Evolutionary conservation across 2,329 filamentous ascomycete genomes (phyloP), one percentile per base, ranked within the genome.

Genomic region (Monosporascus sp.): DNA sequence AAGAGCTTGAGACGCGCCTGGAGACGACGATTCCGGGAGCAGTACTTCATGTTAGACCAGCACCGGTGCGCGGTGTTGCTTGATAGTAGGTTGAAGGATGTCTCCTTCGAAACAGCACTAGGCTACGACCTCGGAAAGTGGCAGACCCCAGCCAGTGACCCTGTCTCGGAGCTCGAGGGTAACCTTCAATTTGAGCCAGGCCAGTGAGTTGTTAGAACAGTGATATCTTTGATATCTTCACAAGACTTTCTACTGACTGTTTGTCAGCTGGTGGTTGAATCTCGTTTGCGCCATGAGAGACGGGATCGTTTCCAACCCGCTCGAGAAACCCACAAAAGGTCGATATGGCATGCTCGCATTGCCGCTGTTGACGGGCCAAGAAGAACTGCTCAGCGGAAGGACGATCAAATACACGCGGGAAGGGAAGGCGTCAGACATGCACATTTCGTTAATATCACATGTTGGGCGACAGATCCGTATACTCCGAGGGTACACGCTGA

Each of bases 201-300:
- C 53, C 69, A 78, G 78, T 82, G 65, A 69, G 77, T 66, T 27
- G 20, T 27, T 27, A 24, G 17, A 24, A 27, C 24, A 27, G 6
- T 26, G 14, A 22, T 31, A 26, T 26, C 8, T 2, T 19, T n/a
- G 14, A 22, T 31, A 26, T 17, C 26, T 17, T 27, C n/a, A 7
- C 11, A 46, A 8, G 16, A n/a, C 11, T 3, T 16, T 2, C 51
- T 49, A 50, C 66, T 67, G 50, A 68, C 45, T 7, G 8, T n/a
- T n/a, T 20, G 16, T 9, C 51, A 84, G 81, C 52, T 85, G 78
- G 81, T 84, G 80, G 79, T 64, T 81, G 19, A 79, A 81, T 51
- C 69, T 82, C 35, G 74, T 78, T 37, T 82, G 80, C 58, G 81
- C 79, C 2, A 70, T 77, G 54, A 74, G 78, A 27, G 81, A 84